Base-by-base conservation (phyloP, 108 stramenopile species). In the Phaeodactylum tricornutum region DNA sequence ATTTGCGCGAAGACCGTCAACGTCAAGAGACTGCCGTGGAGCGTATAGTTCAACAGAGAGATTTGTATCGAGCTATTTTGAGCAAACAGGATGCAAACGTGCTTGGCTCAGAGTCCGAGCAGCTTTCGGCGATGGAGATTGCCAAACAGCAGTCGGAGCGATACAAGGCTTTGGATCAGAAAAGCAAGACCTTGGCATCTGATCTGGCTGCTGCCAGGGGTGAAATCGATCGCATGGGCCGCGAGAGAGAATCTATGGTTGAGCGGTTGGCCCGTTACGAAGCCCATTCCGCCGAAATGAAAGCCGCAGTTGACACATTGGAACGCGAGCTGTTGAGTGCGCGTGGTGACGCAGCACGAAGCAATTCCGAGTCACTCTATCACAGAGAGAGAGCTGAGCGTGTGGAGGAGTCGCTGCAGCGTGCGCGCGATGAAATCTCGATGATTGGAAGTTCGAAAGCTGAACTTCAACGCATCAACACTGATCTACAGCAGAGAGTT, bases 1-100 rank as follows among this genome's bases (percentile, higher is more conserved):
- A 45, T 3, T 40, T 93, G 23, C 63, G 69, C 3, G 81, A 80
- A 28, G 83, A 93, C 23, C 66, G 83, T 20, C 62, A 77, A 42
- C 71, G 66, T 6, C 87, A 93, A 55, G 68, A 79, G 30, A 64
- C 42, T n/a, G 49, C 85, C 23, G 83, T 87, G 1, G 67, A 67
- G 29, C 73, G 69, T 26, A 87, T 89, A 37, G 87, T 84, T 7
- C 77, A 88, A 51, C 92, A 89, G 43, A 79, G 92, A 4, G 87
- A 93, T 61, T 53, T 89, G 11, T 93, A 89, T 60, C 71, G 84
- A 20, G 80, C 79, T 4, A 48, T 86, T 29, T 59, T 86, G 28
- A 61, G 61, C 12, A 75, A 79, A 40, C 71, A 84, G 41, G 81
- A 84, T 60, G 44, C 48, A 45, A 50, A 57, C 8, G 4, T 61